Evolutionary conservation across 169 alveolate genomes (phyloP).

Genomic region (Plasmodium yoelii): DNA sequence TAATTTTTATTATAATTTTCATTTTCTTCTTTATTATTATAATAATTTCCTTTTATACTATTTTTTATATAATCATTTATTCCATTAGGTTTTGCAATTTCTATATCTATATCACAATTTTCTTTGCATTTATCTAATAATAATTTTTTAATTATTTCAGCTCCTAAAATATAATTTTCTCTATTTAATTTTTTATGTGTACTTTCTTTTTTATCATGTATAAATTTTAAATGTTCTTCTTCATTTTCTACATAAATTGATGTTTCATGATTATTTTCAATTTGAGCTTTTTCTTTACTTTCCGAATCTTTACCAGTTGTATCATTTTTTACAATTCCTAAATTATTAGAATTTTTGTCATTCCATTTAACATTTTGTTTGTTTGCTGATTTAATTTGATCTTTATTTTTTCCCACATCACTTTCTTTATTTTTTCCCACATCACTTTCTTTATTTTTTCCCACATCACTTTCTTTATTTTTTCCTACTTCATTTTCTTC

Average conservation of each 20-base stretch:
- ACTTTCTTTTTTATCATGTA: constrained; percentile 16
- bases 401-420: background rate
- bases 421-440: background rate
- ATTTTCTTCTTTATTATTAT: background rate
- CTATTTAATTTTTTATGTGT: constrained; percentile 15
- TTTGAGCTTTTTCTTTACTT: no score
- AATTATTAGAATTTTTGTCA: no score
- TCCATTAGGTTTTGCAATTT: constrained; percentile 14
- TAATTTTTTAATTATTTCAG: constrained; percentile 63
- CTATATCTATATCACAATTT: constrained; percentile 37
- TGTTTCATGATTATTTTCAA: no score
- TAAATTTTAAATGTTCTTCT: constrained; percentile 17
- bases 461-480: background rate
- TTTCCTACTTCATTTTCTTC: background rate
- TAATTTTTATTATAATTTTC: background rate
- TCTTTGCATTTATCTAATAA: constrained; percentile 63
- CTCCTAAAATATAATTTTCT: constrained; percentile 48
- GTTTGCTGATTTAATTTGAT: background rate
- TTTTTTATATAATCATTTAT: background rate
- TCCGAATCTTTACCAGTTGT: no score
- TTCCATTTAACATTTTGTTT: background rate
- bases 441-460: background rate
- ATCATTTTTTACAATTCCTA: no score
- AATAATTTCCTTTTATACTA: background rate
- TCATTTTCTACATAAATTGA: background rate